Base-by-base conservation (phyloP, 495 filamentous ascomycete genomes). In the Podospora bellae-mahoneyi region DNA sequence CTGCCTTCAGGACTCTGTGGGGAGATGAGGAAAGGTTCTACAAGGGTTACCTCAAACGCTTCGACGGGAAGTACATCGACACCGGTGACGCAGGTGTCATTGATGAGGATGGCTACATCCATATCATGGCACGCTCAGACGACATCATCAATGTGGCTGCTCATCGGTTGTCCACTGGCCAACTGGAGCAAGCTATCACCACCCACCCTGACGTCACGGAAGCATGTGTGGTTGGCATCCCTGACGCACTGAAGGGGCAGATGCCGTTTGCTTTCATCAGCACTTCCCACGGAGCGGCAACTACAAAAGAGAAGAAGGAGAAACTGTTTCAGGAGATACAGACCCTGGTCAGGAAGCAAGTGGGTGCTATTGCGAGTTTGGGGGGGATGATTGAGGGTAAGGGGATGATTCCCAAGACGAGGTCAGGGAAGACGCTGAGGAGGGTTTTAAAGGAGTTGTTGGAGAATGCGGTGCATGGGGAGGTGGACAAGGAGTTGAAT, bases 91-190 rank as follows among this genome's bases (percentile, higher is more conserved):
- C 92, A 2, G 94, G 94, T 1, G 86, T 93, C 78, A 85, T 97
- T 66, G 94, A 97, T 77, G 73, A 84, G 15, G 88, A 93, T 15
- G 91, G 91, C 2, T 96, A 96, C 75, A 85, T 97, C 60, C 90
- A 92, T 74, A 87, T 97, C 73, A 93, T 97, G 91, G 87, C 90
- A 2, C 84, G 93, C 65, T 19, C 60, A 70, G 94, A 97, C 82
- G 94, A 97, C 77, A 90, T 97, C 67, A 96, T 97, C 75, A 97
- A 97, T 73, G 94, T 97, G 1, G 93, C 94, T 30, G 94, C 94
- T 2, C 94, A 97, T 79, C 87, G 94, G 4, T 93, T 97, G 69
- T 92, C 89, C 72, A 97, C 93, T 2, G 93, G 91, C 34, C 82
- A 89, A 26, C 94, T 97, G 75, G 94, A 97, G 80, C 92, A 97